Evolutionary conservation across 768 basidiomycete genomes (phyloP), one percentile per base, ranked within the genome.

Genomic region (Candolleomyces efflorescens): DNA sequence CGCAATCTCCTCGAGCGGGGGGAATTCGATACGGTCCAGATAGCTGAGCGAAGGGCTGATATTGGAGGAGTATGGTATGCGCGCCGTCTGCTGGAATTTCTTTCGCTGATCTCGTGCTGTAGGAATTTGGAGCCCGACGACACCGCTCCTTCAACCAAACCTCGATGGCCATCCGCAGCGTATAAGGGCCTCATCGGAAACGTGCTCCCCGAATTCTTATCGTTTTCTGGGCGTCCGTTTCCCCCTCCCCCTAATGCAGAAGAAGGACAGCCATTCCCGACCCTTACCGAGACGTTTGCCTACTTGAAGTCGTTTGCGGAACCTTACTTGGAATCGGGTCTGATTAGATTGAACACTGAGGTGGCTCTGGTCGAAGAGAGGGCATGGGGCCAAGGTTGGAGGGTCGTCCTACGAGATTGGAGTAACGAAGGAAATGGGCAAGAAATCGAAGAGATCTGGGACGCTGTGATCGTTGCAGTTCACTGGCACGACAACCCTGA

Each of bases 31-130:
- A 67, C 69, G 18, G 80, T 82, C 0, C 74, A 76, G 45, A 66
- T 80, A 0, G 77, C 76, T 4, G 82, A 82, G 65, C 67, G 81
- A 38, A 66, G 75, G 54, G 71, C 73, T 46, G 74, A 81, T 53
- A 69, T 82, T n/a, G 80, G 82, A 2, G 80, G 81, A 27, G 74
- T 80, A 2, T 82, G 82, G 82, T 81, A 37, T 54, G 70, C 62
- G 10, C 11, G 13, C 3, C 48, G 37, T 37, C 26, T 46, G 7
- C 39, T 45, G 48, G 27, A 49, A 43, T 24, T 52, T 18, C 5
- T 18, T 24, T 53, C 12, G 43, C 24, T 50, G 23, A 48, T 37
- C 20, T n/a, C 44, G 23, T 27, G 54, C 10, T 17, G 2, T 41
- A 76, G 75, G 74, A 66, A 74, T 59, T 59, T 73, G 15, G 72